Conservation (phyloP, 495 filamentous ascomycete species). For the Penicillium maclennaniae region DNA sequence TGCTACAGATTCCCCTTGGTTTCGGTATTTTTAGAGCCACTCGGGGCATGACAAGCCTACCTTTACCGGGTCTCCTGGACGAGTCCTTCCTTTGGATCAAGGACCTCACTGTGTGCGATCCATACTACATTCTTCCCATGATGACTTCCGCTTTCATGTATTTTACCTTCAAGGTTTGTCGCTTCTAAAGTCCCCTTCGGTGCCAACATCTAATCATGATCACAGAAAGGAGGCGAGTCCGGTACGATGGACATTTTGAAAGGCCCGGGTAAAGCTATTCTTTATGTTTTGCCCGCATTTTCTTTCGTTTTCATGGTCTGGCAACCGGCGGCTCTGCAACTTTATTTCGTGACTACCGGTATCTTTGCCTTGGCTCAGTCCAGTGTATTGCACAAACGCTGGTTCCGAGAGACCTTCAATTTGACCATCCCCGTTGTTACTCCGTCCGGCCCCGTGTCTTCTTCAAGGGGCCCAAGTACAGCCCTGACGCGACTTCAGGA, state of each 20-base stretch:
- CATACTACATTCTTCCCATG: slow-evolving; percentile 68
- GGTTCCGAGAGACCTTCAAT: slow-evolving; percentile 25
- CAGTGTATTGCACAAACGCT: slow-evolving; percentile 38
- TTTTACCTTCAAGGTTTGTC: slow-evolving; percentile 55
- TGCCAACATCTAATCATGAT: neutral
- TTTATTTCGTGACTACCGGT: slow-evolving; percentile 64
- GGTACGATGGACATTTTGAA: slow-evolving; percentile 30
- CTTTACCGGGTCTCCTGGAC: slow-evolving; percentile 69
- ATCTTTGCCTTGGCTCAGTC: slow-evolving; percentile 56
- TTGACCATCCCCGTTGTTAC: slow-evolving; percentile 19
- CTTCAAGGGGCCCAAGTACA: neutral
- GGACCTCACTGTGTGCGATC: slow-evolving; percentile 76
- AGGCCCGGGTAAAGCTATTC: slow-evolving; percentile 45
- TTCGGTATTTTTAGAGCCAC: slow-evolving; percentile 78
- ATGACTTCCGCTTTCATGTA: slow-evolving; percentile 47
- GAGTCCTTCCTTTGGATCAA: slow-evolving; percentile 73
- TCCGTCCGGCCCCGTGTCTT: neutral
- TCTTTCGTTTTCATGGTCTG: slow-evolving; percentile 58
- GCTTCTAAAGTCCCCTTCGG: neutral
- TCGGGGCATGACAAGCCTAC: slow-evolving; percentile 67
- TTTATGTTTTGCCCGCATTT: slow-evolving; percentile 56
- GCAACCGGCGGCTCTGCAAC: slow-evolving; percentile 65
- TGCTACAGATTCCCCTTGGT: slow-evolving; percentile 66
- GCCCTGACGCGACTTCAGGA: neutral
- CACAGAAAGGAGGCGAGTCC: slow-evolving; percentile 52